These are phyloP conservation scores for Lasiosphaeria hispida DNA, from an alignment of 495 filamentous ascomycete species.

Conservation along the genomic window DNA sequence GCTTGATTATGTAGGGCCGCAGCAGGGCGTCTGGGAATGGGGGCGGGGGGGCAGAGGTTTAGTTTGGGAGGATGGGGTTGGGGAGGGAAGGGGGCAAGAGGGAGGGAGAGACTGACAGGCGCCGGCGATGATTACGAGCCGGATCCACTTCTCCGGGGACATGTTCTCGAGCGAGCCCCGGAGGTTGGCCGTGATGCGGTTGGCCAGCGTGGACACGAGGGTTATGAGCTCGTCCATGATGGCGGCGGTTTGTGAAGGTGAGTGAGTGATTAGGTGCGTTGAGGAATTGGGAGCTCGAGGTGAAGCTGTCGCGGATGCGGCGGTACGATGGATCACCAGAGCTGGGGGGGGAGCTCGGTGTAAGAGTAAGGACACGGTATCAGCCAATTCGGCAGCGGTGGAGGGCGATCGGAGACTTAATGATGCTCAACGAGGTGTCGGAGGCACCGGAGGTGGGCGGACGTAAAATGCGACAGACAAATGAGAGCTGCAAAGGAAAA, in stretches of 20 bases:
- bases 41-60: too few relatives aligned
- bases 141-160: constrained; percentile 56
- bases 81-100: not conserved
- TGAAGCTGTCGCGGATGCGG: not conserved
- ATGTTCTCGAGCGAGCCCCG: constrained; percentile 53
- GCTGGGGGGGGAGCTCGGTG: too few relatives aligned
- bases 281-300: too few relatives aligned
- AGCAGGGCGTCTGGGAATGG: constrained; percentile 55
- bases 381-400: too few relatives aligned
- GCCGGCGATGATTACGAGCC: constrained; percentile 58
- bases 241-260: not conserved
- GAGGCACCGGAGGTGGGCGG: too few relatives aligned
- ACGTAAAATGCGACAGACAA: too few relatives aligned
- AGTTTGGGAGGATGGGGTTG: not conserved
- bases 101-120: constrained; percentile 21
- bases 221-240: constrained; percentile 37
- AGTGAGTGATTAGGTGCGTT: not conserved
- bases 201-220: constrained; percentile 29
- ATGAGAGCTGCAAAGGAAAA: not conserved
- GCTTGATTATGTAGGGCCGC: constrained; percentile 61
- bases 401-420: too few relatives aligned
- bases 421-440: too few relatives aligned
- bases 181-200: constrained; percentile 56
- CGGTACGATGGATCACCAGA: not conserved
- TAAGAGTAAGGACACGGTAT: too few relatives aligned